Evolutionary conservation across 73 alveolate species (phyloP), one percentile per base, ranked within the genome.

Genomic region (Loxodes magnus): DNA sequence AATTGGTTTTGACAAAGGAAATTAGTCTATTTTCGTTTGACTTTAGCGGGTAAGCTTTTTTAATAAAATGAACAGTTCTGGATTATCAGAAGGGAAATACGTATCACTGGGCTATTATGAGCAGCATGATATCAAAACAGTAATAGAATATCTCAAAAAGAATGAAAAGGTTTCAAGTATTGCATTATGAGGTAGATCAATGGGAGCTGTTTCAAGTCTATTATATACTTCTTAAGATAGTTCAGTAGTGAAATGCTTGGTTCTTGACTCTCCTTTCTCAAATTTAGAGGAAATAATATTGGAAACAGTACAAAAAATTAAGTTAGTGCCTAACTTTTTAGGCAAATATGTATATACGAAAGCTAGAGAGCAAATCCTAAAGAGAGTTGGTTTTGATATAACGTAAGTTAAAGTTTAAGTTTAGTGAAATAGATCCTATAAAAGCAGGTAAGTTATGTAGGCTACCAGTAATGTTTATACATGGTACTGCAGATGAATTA

Each of bases 191-290:
- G 93, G 93, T 0, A 48, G 88, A 26, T 44, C 77, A 10, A 74
- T 79, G 88, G 93, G 93, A 0, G 93, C 88, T 7, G 88, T 72
- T 5, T 71, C 88, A 10, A 55, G 84, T n/a, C 37, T 79, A 16
- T 43, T 79, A 71, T 79, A 74, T 67, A 62, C 69, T 29, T 33
- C 80, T 33, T 71, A 74, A 25, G 64, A 73, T 51, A 62, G 36
- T 29, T 51, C 76, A 2, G 17, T 50, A 58, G 59, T 67, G 5
- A 39, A 48, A 26, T 63, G 43, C 2, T 41, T 59, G 42, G 58
- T 74, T 21, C 39, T 79, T 25, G 93, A 79, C 52, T 57, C 81
- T 4, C 71, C 81, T 6, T 79, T 67, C 49, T 37, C 71, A 42
- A 38, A 66, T 17, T 44, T 79, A 30, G 53, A 39, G 29, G 34